These are phyloP conservation scores for Westerdykella aurantiaca DNA, from an alignment of 2,329 filamentous ascomycete species.

Conservation along the genomic window DNA sequence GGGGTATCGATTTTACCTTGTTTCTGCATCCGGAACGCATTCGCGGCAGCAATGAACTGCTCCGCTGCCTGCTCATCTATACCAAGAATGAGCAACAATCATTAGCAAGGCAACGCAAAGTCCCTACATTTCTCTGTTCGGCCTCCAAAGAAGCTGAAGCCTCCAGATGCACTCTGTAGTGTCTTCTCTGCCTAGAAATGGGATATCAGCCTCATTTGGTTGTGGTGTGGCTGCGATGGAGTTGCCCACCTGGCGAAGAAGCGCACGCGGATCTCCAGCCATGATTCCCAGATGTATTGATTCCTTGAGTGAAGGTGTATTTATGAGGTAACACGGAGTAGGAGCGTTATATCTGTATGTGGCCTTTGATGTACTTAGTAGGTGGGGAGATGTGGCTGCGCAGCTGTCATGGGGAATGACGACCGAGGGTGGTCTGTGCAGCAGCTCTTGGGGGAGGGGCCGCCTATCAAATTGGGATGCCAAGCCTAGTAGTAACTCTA, in stretches of 20 bases:
- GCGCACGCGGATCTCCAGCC: slow-evolving; percentile 34
- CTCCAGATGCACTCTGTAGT: slow-evolving; percentile 64
- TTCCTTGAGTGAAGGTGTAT: not conserved
- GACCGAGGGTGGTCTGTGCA: slow-evolving; percentile 22
- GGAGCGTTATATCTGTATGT: not conserved
- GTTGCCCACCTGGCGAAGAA: slow-evolving; percentile 35
- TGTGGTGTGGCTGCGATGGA: slow-evolving; percentile 25
- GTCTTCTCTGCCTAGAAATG: slow-evolving; percentile 74
- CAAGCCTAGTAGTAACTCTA: no score
- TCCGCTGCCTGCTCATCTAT: slow-evolving; percentile 74
- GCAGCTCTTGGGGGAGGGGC: not conserved
- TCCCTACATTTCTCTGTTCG: slow-evolving; percentile 67
- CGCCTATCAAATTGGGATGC: no score
- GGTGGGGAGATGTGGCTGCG: slow-evolving; percentile 28
- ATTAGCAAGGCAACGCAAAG: not conserved
- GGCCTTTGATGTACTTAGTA: not conserved
- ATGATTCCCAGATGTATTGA: slow-evolving; percentile 18
- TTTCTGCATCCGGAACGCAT: slow-evolving; percentile 85
- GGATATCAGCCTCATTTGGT: slow-evolving; percentile 23
- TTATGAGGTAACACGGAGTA: not conserved
- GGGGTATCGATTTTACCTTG: slow-evolving; percentile 54
- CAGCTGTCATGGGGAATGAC: slow-evolving; percentile 24
- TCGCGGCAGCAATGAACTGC: slow-evolving; percentile 79
- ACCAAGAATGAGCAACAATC: slow-evolving; percentile 15
- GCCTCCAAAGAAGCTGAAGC: slow-evolving; percentile 86